phyloP scores from a whole-genome alignment of 2,329 filamentous ascomycete genomes.

The Pseudovirgaria hyperparasitica region DNA sequence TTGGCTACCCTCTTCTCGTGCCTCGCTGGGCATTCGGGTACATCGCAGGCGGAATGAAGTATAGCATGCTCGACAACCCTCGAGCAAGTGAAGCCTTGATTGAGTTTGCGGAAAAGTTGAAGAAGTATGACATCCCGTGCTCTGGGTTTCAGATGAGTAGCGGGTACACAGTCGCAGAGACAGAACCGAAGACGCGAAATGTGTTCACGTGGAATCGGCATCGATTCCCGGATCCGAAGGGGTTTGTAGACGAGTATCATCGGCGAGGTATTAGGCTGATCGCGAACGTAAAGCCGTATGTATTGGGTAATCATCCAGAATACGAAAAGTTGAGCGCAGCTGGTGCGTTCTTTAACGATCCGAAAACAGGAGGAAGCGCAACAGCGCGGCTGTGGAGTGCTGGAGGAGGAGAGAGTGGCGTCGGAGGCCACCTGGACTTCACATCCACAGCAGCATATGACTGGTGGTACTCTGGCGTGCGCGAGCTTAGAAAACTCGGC shows the following conservation, averaged over 20 bases:
- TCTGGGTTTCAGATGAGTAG: constrained; percentile 62
- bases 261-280: constrained; percentile 52
- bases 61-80: constrained; percentile 44
- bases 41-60: constrained; percentile 54
- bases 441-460: constrained; percentile 53
- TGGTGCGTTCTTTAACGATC: constrained; percentile 53
- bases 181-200: constrained; percentile 55
- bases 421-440: constrained; percentile 63
- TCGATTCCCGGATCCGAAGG: constrained; percentile 55
- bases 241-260: constrained; percentile 50
- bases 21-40: constrained; percentile 65
- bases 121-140: constrained; percentile 54
- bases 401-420: constrained; percentile 55
- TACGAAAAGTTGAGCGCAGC: constrained; percentile 47
- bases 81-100: constrained; percentile 44
- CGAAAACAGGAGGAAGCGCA: constrained; percentile 31
- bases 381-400: constrained; percentile 58
- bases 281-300: constrained; percentile 62
- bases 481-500: constrained; percentile 46
- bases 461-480: constrained; percentile 61
- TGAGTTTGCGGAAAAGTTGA: constrained; percentile 47
- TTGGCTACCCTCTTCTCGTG: constrained; percentile 54
- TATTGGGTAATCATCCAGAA: constrained; percentile 53
- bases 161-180: constrained; percentile 57
- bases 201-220: constrained; percentile 61